Evolutionary conservation across 108 stramenopile genomes (phyloP).

Genomic region (Aureococcus anophagefferens): DNA sequence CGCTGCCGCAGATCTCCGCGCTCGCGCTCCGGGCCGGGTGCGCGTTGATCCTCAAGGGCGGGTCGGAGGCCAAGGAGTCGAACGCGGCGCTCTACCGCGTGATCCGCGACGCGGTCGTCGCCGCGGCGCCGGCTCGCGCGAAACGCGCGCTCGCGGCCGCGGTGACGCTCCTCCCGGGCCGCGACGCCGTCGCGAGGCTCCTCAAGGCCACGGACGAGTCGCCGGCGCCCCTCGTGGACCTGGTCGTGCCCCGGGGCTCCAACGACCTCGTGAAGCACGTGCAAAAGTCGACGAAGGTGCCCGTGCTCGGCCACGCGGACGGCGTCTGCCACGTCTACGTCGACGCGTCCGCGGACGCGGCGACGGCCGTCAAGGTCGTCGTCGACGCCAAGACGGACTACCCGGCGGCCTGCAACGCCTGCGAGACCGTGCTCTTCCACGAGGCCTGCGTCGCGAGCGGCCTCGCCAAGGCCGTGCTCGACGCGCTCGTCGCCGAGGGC

Average conservation of each 20-base stretch:
- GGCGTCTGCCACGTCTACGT: constrained; percentile 96
- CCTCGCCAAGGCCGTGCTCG: constrained; percentile 54
- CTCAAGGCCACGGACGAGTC: constrained; percentile 16
- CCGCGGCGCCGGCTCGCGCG: too few relatives aligned
- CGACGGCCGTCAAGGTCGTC: constrained; percentile 51
- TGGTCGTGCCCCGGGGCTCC: constrained; percentile 94
- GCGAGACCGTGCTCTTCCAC: constrained; percentile 90
- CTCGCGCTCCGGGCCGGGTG: constrained; percentile 90
- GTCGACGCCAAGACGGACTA: constrained; percentile 95
- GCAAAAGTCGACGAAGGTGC: constrained; percentile 80
- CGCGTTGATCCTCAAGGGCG: constrained; percentile 91
- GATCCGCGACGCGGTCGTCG: constrained; percentile 74
- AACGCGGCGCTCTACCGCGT: constrained; percentile 75
- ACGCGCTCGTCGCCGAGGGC: constrained; percentile 65
- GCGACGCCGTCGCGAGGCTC: constrained; percentile 4
- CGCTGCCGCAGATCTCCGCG: constrained; percentile 93
- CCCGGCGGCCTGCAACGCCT: constrained; percentile 96
- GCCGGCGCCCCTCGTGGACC: constrained; percentile 63
- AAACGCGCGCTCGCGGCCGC: neutral
- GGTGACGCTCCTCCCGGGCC: neutral
- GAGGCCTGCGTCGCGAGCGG: too few relatives aligned
- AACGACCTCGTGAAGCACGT: constrained; percentile 78
- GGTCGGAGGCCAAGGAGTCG: constrained; percentile 83
- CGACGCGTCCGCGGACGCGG: constrained; percentile 64
- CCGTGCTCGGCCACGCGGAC: constrained; percentile 96